A percentile compares a stretch with the other conserved stretches of the same genome.
These are phyloP conservation scores for Chlorociboria aeruginascens DNA, from an alignment of 495 filamentous ascomycete species.

Conservation along the genomic window DNA sequence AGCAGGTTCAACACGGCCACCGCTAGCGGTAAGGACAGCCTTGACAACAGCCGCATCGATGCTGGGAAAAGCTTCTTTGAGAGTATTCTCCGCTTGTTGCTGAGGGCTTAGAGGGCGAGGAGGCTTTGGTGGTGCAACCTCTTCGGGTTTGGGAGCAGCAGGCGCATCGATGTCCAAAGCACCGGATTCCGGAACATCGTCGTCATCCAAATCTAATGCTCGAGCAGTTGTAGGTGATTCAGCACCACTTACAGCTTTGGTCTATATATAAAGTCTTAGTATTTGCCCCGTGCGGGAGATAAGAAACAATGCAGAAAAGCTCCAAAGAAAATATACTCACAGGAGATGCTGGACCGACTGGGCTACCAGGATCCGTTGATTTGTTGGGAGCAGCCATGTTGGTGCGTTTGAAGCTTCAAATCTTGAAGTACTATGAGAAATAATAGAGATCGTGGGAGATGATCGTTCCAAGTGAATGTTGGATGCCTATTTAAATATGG, in stretches of 20 bases:
- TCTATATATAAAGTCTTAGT: constrained; percentile 3
- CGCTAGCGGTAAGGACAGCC: constrained; percentile 77
- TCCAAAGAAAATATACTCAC: no score
- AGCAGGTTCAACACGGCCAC: constrained; percentile 80
- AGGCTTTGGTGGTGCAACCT: constrained; percentile 61
- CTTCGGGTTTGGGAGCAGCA: constrained; percentile 28
- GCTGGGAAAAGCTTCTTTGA: constrained; percentile 86
- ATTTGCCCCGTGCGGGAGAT: not conserved
- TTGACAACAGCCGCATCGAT: constrained; percentile 76
- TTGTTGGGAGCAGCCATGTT: constrained; percentile 14
- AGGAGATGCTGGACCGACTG: constrained; percentile 12
- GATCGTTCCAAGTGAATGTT: no score
- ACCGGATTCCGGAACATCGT: constrained; percentile 52
- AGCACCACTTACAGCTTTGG: constrained; percentile 24
- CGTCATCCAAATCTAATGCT: constrained; percentile 79
- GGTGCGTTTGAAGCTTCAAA: not conserved
- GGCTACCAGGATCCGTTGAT: constrained; percentile 7
- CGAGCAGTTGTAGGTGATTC: constrained; percentile 81
- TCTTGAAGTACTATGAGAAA: not conserved
- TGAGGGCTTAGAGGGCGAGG: constrained; percentile 72
- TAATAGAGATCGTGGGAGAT: no score
- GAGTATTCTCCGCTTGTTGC: constrained; percentile 74
- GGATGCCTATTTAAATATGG: no score
- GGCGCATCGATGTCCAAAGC: constrained; percentile 28
- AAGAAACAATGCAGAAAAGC: constrained; percentile 12